A percentile compares a stretch with the other conserved stretches of the same genome.
phyloP scores from a whole-genome alignment of 2,329 filamentous ascomycete genomes.

The Clarireedia monteithiana region DNA sequence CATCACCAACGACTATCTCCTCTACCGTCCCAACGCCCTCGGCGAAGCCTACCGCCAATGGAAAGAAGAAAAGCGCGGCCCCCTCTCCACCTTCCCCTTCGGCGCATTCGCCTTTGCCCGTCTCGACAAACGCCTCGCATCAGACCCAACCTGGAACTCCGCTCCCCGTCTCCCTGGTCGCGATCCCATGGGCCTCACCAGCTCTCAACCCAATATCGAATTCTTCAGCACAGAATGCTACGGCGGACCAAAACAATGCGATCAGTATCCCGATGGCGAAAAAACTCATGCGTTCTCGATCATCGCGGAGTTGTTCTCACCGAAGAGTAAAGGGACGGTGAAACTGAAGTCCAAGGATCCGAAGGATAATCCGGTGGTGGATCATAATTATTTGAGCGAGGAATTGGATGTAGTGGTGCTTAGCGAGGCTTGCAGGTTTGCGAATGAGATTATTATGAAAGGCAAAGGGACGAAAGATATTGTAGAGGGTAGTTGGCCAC shows the following conservation, averaged over 20 bases:
- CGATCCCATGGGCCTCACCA: conserved; percentile 54
- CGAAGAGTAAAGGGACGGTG: conserved; percentile 49
- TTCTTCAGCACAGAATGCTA: conserved; percentile 57
- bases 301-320: conserved; percentile 49
- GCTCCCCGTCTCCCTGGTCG: conserved; percentile 41
- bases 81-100: conserved; percentile 54
- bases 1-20: conserved; percentile 48
- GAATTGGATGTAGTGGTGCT: conserved; percentile 51
- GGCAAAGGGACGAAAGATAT: conserved; percentile 50
- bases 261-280: conserved; percentile 41
- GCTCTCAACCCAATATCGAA: conserved; percentile 51
- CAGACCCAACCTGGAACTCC: conserved; percentile 46
- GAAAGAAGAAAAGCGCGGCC: conserved; percentile 49
- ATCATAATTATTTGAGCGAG: conserved; percentile 51
- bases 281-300: conserved; percentile 49
- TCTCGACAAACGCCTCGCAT: conserved; percentile 49
- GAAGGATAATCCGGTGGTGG: conserved; percentile 44
- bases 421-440: conserved; percentile 49
- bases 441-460: conserved; percentile 51
- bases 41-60: conserved; percentile 45
- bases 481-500: conserved; percentile 53
- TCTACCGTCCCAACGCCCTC: conserved; percentile 46
- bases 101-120: conserved; percentile 54
- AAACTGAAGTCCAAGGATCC: conserved; percentile 42
- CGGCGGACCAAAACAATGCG: conserved; percentile 50